Percentiles rank a stretch among this genome's conserved stretches.
Conservation (phyloP, 1,139 yeast species). For the Kodamaea ohmeri region DNA sequence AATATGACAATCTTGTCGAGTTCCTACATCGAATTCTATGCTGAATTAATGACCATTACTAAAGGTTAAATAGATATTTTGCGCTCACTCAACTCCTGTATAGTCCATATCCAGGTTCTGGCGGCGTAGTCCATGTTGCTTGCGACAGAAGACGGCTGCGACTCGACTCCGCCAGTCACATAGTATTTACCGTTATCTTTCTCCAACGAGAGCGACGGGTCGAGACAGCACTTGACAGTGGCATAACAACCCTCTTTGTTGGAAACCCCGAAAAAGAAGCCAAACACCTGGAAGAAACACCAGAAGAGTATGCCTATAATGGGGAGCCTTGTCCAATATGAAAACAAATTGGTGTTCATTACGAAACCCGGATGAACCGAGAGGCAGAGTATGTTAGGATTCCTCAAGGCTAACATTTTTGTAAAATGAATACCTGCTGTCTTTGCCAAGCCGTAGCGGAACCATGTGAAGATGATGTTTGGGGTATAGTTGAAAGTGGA, state of each 20-base stretch:
- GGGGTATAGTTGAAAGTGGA: conserved; percentile 60
- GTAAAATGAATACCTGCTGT: conserved; percentile 77
- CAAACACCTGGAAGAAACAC: conserved; percentile 66
- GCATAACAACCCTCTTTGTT: conserved; percentile 72
- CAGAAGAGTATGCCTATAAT: conserved; percentile 69
- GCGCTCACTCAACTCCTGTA: conserved; percentile 55
- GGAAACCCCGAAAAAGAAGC: conserved; percentile 65
- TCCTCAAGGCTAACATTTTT: conserved; percentile 59
- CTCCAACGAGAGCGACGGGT: conserved; percentile 47
- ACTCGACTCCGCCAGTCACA: conserved; percentile 56
- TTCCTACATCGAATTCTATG: too few relatives aligned
- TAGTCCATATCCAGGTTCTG: conserved; percentile 83
- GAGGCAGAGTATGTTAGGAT: conserved; percentile 62
- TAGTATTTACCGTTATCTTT: conserved; percentile 70
- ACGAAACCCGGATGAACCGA: conserved; percentile 87
- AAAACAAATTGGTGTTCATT: conserved; percentile 70
- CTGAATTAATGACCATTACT: too few relatives aligned
- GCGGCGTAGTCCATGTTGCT: conserved; percentile 60
- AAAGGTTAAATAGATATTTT: conserved; percentile 27
- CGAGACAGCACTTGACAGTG: conserved; percentile 62
- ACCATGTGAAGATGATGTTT: conserved; percentile 68
- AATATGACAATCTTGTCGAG: too few relatives aligned
- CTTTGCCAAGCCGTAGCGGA: conserved; percentile 78
- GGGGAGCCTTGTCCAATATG: conserved; percentile 78
- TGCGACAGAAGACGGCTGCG: conserved; percentile 58